These are phyloP conservation scores for Plasmodium gonderi DNA, from an alignment of 169 alveolate genomes.

Conservation along the genomic window DNA sequence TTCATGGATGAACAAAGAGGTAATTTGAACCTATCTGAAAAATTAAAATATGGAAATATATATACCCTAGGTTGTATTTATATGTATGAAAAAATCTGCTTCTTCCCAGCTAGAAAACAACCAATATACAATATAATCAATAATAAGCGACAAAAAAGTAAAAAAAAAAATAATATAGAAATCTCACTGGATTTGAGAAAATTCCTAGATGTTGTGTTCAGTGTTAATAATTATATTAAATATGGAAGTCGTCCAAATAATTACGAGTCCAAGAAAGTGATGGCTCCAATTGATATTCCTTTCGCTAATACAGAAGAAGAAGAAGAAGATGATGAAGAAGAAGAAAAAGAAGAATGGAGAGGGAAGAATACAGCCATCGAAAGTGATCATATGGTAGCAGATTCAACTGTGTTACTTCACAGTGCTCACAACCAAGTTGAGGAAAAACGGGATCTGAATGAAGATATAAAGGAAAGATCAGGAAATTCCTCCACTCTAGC, in stretches of 20 bases:
- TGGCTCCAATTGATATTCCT: not conserved
- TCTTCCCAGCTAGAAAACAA: slow-evolving; percentile 73
- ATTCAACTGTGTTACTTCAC: not conserved
- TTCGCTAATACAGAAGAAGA: not conserved
- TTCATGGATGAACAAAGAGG: slow-evolving; percentile 9
- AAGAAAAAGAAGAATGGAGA: not conserved
- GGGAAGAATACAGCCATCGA: not conserved
- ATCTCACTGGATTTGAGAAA: slow-evolving; percentile 25
- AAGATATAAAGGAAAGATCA: not conserved
- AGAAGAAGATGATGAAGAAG: not conserved
- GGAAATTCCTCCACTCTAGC: not conserved
- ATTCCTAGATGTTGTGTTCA: slow-evolving; percentile 22
- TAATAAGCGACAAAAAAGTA: slow-evolving; percentile 35
- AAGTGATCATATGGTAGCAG: not conserved
- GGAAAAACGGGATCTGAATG: not conserved
- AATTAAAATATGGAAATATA: slow-evolving; percentile 40
- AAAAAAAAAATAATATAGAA: slow-evolving; percentile 49
- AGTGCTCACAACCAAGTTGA: not conserved
- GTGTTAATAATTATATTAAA: slow-evolving; percentile 46
- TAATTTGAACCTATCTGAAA: slow-evolving; percentile 6
- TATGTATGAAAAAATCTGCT: slow-evolving; percentile 55
- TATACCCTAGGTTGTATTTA: slow-evolving; percentile 19
- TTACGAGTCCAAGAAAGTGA: slow-evolving; percentile 13
- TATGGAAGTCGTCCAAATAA: slow-evolving; percentile 72
- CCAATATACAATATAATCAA: slow-evolving; percentile 55